A percentile compares a stretch with the other conserved stretches of the same genome.
phyloP scores from a whole-genome alignment of 2,329 filamentous ascomycete genomes.

The Capronia epimyces region DNA sequence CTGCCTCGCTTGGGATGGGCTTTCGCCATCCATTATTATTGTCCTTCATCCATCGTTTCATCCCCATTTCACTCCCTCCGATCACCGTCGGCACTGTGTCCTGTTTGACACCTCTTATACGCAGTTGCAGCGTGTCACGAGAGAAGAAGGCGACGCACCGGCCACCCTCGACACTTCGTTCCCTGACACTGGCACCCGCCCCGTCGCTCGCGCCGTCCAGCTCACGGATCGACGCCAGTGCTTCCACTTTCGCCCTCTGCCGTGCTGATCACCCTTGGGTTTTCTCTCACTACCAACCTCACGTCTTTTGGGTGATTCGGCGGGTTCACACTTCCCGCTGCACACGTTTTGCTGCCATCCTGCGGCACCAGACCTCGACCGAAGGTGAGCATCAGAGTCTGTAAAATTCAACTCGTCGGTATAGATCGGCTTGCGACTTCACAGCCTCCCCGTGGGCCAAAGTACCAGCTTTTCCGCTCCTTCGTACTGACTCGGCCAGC shows the following conservation, averaged over 20 bases:
- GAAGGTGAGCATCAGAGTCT: constrained; percentile 10
- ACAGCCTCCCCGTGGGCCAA: not conserved
- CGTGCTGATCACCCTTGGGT: constrained; percentile 16
- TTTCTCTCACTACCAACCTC: constrained; percentile 14
- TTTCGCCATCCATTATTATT: constrained; percentile 2
- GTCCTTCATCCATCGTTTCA: constrained; percentile 3
- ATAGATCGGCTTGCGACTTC: not conserved
- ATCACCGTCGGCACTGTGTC: not conserved
- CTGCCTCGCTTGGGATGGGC: not conserved
- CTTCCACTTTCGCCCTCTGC: constrained; percentile 14
- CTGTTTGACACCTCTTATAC: not conserved
- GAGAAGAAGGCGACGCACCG: not conserved
- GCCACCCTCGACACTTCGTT: not conserved
- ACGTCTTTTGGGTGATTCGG: constrained; percentile 6
- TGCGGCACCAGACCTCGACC: not conserved
- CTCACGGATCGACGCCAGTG: constrained; percentile 21
- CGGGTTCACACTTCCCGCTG: not conserved
- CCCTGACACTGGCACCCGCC: constrained; percentile 13
- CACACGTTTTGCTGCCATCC: constrained; percentile 6
- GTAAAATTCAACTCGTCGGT: not conserved
- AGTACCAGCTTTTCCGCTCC: not conserved
- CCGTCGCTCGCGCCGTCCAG: constrained; percentile 7
- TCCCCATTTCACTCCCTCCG: not conserved
- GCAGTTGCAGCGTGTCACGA: not conserved
- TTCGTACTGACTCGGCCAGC: not conserved